These are phyloP conservation scores for Acorus calamus DNA, from an alignment of 106 monocot species.

Conservation along the genomic window DNA sequence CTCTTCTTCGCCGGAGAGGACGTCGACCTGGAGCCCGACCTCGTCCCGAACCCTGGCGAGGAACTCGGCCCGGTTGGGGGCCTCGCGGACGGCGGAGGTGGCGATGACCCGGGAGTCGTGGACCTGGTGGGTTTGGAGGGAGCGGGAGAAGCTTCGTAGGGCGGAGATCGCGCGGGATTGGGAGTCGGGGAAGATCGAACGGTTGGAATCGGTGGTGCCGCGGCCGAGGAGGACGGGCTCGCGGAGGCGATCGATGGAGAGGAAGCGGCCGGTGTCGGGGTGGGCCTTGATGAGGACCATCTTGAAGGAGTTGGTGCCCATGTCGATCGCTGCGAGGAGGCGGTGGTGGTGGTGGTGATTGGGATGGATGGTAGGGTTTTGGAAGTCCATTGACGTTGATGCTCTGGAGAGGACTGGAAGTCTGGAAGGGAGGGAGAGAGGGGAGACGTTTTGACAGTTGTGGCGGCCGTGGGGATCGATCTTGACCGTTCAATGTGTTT, in stretches of 20 bases:
- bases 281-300: conserved; percentile 5
- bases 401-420: too few relatives aligned
- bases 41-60: neutral
- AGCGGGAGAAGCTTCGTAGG: conserved; percentile 4
- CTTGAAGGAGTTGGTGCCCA: conserved; percentile 25
- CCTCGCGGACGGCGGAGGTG: conserved; percentile 5
- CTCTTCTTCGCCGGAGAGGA: conserved; percentile 19
- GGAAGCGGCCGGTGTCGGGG: conserved; percentile 1
- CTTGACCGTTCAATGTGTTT: too few relatives aligned
- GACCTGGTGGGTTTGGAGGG: neutral
- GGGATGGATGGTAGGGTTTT: too few relatives aligned
- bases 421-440: too few relatives aligned
- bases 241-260: conserved; percentile 11
- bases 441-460: too few relatives aligned
- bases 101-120: conserved; percentile 9
- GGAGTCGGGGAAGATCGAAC: neutral
- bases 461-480: too few relatives aligned
- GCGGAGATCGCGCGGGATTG: conserved; percentile 1
- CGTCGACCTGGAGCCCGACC: neutral
- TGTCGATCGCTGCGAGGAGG: conserved; percentile 16
- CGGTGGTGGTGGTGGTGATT: neutral
- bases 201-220: neutral
- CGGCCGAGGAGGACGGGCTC: conserved; percentile 14
- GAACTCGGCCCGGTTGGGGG: conserved; percentile 10
- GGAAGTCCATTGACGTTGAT: too few relatives aligned